Percentiles rank a stretch among this genome's conserved stretches.
These are phyloP conservation scores for Nitzschia sp. DNA, from an alignment of 108 stramenopile species.

Conservation along the genomic window DNA sequence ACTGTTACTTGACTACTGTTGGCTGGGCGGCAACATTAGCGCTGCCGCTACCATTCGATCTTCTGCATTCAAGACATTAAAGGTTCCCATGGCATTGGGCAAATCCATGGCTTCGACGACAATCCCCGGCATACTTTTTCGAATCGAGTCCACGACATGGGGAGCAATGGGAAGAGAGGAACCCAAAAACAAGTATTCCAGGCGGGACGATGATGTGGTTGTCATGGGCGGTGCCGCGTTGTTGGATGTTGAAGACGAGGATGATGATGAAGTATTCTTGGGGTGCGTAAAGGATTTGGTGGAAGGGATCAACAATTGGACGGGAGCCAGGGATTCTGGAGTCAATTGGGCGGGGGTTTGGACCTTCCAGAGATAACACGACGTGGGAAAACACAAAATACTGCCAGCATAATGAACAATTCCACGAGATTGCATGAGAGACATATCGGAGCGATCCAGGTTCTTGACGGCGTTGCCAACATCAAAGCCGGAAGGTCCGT, in stretches of 20 bases:
- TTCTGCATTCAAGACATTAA: constrained; percentile 88
- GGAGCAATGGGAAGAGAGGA: constrained; percentile 45
- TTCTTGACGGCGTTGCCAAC: constrained; percentile 54
- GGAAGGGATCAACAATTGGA: constrained; percentile 60
- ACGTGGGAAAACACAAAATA: constrained; percentile 59
- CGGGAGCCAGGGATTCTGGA: constrained; percentile 59
- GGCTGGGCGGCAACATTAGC: constrained; percentile 36
- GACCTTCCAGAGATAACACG: constrained; percentile 74
- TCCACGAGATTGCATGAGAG: neutral
- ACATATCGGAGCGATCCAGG: constrained; percentile 17
- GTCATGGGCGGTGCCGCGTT: constrained; percentile 50
- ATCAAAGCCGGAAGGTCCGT: constrained; percentile 69
- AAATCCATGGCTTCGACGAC: constrained; percentile 67
- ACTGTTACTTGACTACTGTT: no score
- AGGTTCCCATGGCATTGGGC: constrained; percentile 78
- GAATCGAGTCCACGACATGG: constrained; percentile 51
- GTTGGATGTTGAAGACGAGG: constrained; percentile 63
- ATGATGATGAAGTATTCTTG: constrained; percentile 35
- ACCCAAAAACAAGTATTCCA: constrained; percentile 79
- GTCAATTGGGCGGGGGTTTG: constrained; percentile 49
- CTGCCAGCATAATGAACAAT: constrained; percentile 55
- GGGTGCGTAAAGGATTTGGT: constrained; percentile 66
- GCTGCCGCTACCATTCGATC: constrained; percentile 72
- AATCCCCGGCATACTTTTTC: constrained; percentile 39
- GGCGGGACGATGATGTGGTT: constrained; percentile 23